Base-by-base conservation (phyloP, 1,284 basidiomycete genomes). In the Melampsora larici-populina region DNA sequence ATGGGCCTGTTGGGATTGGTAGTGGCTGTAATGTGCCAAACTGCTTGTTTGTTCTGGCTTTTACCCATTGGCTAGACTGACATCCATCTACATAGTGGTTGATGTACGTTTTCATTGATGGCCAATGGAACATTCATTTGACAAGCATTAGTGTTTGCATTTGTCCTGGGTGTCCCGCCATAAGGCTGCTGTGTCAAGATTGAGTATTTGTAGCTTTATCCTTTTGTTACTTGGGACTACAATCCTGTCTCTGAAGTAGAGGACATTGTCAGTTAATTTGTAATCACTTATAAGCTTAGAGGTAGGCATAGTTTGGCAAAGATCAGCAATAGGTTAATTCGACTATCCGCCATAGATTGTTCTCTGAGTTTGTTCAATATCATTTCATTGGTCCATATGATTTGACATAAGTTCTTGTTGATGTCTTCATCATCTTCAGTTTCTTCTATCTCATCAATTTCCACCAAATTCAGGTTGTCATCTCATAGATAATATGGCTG, bases 1-100 rank as follows among this genome's bases (percentile, higher is more conserved):
- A 80, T 85, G 65, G 63, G 2, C 63, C 63, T 17, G 15, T 26
- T 3, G 62, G 62, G 5, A 63, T 63, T 63, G 62, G 62, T n/a
- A n/a, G n/a, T n/a, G n/a, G n/a, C n/a, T n/a, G n/a, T n/a, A n/a
- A n/a, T 11, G 13, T 49, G 11, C 21, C 13, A 49, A 49, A 49
- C 11, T 11, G 48, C 13, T 49, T 49, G 48, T 11, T 49, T 49
- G 48, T 49, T 49, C 48, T 11, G 11, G 48, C 11, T 21, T 49
- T 49, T 21, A 49, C 48, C 11, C 48, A 49, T 11, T 49, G 48
- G 48, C 48, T 11, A 49, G 48, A 49, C 13, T 49, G 48, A 21
- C 48, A 49, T 11, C 48, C 48, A 49, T 49, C 48, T 21, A 49
- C 48, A 49, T 49, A 21, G 21, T 49, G 11, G 21, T 49, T 49